phyloP scores from a whole-genome alignment of 768 basidiomycete species.

The Suillus subaureus region DNA sequence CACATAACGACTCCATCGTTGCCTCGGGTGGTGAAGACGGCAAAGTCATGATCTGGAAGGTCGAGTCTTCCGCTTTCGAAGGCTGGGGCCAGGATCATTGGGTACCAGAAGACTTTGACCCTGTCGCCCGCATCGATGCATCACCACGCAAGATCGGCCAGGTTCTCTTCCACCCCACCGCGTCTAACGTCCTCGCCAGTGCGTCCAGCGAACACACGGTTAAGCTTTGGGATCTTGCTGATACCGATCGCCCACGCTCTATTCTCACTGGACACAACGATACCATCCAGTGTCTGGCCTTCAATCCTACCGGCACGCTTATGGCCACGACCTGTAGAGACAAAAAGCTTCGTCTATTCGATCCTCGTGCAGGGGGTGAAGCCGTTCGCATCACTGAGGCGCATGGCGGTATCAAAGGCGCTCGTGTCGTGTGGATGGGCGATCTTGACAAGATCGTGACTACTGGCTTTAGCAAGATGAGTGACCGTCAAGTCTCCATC shows the following conservation, averaged over 20 bases:
- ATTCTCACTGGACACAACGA: constrained; percentile 80
- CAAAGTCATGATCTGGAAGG: constrained; percentile 90
- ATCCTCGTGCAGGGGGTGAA: constrained; percentile 82
- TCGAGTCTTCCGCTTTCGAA: constrained; percentile 67
- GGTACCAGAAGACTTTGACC: constrained; percentile 82
- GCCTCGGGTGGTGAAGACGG: constrained; percentile 95
- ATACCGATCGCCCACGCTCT: constrained; percentile 61
- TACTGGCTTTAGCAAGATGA: constrained; percentile 97
- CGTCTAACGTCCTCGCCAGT: constrained; percentile 81
- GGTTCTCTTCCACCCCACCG: constrained; percentile 91
- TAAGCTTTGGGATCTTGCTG: constrained; percentile 89
- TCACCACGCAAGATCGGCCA: constrained; percentile 92
- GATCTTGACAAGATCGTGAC: constrained; percentile 87
- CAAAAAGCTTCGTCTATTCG: constrained; percentile 89
- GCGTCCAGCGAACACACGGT: constrained; percentile 84
- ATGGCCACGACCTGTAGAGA: constrained; percentile 92
- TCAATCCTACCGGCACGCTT: constrained; percentile 77
- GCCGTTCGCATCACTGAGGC: constrained; percentile 83
- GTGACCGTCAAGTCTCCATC: constrained; percentile 85
- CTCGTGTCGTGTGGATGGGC: constrained; percentile 90
- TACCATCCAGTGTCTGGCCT: constrained; percentile 83
- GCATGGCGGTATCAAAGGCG: constrained; percentile 92
- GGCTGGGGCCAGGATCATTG: constrained; percentile 86
- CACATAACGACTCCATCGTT: constrained; percentile 88
- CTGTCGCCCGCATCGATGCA: constrained; percentile 77